phyloP scores from a whole-genome alignment of 306 rosid species.

The Ormosia semicastrata region DNA sequence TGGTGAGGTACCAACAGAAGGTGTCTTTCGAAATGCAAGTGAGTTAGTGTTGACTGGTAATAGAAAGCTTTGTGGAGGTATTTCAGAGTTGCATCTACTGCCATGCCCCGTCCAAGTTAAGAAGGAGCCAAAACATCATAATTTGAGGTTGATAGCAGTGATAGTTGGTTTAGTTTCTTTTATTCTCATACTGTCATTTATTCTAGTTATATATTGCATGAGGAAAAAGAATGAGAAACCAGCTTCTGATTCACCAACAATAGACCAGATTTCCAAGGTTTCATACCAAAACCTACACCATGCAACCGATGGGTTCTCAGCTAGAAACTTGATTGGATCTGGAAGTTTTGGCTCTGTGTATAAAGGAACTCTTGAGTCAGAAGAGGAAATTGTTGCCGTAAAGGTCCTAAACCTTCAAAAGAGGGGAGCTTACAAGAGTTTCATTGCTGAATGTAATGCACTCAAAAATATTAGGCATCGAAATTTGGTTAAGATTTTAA shows the following conservation, averaged over 20 bases:
- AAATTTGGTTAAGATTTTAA: constrained; percentile 26
- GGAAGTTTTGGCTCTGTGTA: constrained; percentile 23
- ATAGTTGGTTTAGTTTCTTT: constrained; percentile 7
- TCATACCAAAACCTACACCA: constrained; percentile 20
- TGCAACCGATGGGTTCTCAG: constrained; percentile 14
- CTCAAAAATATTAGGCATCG: constrained; percentile 21
- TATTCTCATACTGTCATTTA: background rate
- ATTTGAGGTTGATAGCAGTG: background rate
- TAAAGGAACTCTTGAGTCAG: constrained; percentile 13
- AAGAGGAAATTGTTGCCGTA: constrained; percentile 14
- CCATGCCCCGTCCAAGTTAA: constrained; percentile 9
- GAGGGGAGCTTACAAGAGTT: constrained; percentile 32
- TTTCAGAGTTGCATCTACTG: constrained; percentile 9
- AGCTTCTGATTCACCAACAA: background rate
- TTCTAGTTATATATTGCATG: background rate
- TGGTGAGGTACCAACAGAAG: constrained; percentile 43
- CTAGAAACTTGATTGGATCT: background rate
- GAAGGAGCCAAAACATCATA: constrained; percentile 3
- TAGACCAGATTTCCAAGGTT: background rate
- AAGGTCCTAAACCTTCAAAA: constrained; percentile 30
- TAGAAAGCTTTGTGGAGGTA: constrained; percentile 27
- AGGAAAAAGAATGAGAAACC: background rate
- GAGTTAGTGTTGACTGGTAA: background rate
- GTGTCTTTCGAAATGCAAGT: constrained; percentile 33
- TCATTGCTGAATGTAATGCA: constrained; percentile 22